Evolutionary conservation across 331 rosid genomes (phyloP).

Genomic region (Phaseolus coccineus): DNA sequence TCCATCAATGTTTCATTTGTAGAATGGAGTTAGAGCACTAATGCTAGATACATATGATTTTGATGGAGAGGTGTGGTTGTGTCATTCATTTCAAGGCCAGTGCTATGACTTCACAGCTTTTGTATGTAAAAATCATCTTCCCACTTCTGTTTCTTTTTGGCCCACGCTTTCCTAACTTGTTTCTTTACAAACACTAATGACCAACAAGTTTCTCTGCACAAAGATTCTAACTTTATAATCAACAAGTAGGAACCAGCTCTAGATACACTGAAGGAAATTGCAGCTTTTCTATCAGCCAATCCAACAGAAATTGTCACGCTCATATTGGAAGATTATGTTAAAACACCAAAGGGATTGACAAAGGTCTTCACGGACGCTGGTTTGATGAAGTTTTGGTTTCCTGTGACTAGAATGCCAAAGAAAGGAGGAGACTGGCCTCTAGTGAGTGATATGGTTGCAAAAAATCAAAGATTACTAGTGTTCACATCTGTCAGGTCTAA

Average conservation of each 20-base stretch:
- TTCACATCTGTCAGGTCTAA: constrained; percentile 74
- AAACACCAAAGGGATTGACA: constrained; percentile 73
- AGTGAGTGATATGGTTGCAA: constrained; percentile 74
- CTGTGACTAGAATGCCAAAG: constrained; percentile 68
- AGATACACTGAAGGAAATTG: constrained; percentile 67
- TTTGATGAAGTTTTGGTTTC: constrained; percentile 78
- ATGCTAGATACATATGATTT: constrained; percentile 93
- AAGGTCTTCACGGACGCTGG: constrained; percentile 67
- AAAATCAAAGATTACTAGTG: constrained; percentile 76
- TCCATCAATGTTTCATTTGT: constrained; percentile 28
- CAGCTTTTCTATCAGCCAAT: constrained; percentile 67
- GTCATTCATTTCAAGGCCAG: constrained; percentile 83
- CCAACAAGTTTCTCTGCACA: background rate
- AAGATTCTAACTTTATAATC: constrained; percentile 43
- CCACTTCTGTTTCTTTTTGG: background rate
- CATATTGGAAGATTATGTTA: constrained; percentile 84
- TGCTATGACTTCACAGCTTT: constrained; percentile 82
- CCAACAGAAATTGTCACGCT: constrained; percentile 77
- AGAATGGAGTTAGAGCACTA: constrained; percentile 84
- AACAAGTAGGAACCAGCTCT: constrained; percentile 69
- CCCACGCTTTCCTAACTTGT: too few relatives aligned
- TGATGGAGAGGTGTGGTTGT: constrained; percentile 78
- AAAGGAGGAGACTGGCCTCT: constrained; percentile 80
- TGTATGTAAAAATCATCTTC: constrained; percentile 56
- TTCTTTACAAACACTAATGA: background rate